phyloP scores from a whole-genome alignment of 2,329 filamentous ascomycete genomes.

The Diaporthe eres region DNA sequence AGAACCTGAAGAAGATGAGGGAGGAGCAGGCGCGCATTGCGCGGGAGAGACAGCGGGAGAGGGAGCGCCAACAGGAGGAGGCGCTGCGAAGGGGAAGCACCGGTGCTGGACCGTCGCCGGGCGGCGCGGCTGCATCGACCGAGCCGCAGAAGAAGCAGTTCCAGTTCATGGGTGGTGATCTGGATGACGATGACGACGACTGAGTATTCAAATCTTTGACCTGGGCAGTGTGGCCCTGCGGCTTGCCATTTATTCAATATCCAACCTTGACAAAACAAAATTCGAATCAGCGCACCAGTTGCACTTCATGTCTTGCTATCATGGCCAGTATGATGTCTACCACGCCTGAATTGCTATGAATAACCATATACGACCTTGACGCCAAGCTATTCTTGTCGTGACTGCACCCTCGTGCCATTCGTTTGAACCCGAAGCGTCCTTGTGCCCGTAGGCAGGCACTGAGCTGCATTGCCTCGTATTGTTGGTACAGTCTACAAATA shows the following conservation, averaged over 20 bases:
- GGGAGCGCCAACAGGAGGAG: slow-evolving; percentile 58
- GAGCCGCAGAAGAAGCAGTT: slow-evolving; percentile 63
- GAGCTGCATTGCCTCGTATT: slow-evolving; percentile 12
- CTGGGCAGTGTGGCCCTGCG: background rate
- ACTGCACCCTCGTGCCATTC: background rate
- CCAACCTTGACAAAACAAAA: background rate
- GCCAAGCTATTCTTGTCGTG: slow-evolving; percentile 14
- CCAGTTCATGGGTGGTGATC: slow-evolving; percentile 64
- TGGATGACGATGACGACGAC: slow-evolving; percentile 64
- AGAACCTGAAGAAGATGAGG: slow-evolving; percentile 54
- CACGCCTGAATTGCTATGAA: slow-evolving; percentile 20
- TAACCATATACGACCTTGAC: slow-evolving; percentile 25
- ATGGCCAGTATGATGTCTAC: background rate
- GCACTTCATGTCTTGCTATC: background rate
- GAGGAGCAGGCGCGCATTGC: slow-evolving; percentile 64
- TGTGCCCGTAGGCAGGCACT: background rate
- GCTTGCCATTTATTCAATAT: background rate
- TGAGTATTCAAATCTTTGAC: background rate
- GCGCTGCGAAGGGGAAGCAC: slow-evolving; percentile 50
- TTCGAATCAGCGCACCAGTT: background rate
- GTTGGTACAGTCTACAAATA: slow-evolving; percentile 42
- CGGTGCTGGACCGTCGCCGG: slow-evolving; percentile 41
- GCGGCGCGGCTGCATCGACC: slow-evolving; percentile 38
- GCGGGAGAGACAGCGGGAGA: slow-evolving; percentile 62
- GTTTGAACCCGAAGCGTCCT: slow-evolving; percentile 1